Evolutionary conservation across 1,284 basidiomycete species (phyloP).

Genomic region (Wallemia ichthyophaga): DNA sequence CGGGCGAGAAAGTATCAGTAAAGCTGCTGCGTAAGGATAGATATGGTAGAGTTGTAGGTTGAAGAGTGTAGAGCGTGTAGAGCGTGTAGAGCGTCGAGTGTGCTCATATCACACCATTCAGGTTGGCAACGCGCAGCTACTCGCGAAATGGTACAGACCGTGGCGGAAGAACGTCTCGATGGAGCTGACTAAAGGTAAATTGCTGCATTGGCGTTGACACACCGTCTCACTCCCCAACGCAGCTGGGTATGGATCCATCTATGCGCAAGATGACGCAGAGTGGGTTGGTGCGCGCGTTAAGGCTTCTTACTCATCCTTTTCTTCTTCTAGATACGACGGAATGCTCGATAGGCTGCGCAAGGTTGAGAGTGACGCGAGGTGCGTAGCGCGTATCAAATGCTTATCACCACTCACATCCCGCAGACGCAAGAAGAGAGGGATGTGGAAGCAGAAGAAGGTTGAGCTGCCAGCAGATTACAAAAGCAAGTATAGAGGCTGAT

Average conservation of each 20-base stretch:
- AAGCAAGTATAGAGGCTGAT: slow-evolving; percentile 20
- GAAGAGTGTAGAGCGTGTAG: no score
- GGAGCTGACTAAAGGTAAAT: slow-evolving; percentile 30
- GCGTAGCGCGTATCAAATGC: slow-evolving; percentile 8
- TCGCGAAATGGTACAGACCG: slow-evolving; percentile 4
- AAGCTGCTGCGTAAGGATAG: slow-evolving; percentile 46
- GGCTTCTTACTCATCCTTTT: no score
- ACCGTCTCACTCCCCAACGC: background rate
- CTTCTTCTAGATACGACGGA: slow-evolving; percentile 17
- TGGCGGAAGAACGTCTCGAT: slow-evolving; percentile 26
- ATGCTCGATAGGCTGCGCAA: slow-evolving; percentile 31
- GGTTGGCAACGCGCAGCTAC: slow-evolving; percentile 21
- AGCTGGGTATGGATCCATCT: slow-evolving; percentile 40
- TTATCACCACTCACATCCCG: background rate
- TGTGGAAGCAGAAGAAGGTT: slow-evolving; percentile 28
- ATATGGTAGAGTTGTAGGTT: slow-evolving; percentile 39
- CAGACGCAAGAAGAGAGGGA: slow-evolving; percentile 29
- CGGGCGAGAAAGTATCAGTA: slow-evolving; percentile 30
- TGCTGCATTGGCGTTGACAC: background rate
- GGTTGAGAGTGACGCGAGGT: slow-evolving; percentile 37
- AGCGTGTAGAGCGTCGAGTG: no score
- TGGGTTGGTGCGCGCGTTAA: slow-evolving; percentile 27
- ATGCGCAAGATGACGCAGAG: slow-evolving; percentile 41
- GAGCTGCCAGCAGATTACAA: slow-evolving; percentile 58
- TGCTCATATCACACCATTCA: no score